These are phyloP conservation scores for Stephania japonica DNA, from an alignment of 164 flowering plant genomes.

Conservation along the genomic window DNA sequence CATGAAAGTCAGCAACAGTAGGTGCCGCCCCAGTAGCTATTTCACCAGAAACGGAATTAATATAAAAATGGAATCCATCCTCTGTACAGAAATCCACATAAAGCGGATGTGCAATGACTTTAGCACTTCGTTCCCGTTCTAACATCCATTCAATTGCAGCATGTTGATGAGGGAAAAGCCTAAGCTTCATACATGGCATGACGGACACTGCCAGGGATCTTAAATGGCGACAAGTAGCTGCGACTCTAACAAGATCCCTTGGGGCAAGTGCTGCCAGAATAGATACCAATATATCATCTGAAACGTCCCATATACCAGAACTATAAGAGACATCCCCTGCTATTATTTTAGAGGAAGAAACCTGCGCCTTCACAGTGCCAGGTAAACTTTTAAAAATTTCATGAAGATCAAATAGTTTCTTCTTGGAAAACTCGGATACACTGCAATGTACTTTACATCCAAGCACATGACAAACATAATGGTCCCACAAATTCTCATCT, in stretches of 20 bases:
- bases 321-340: conserved; percentile 35
- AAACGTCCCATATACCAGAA: conserved; percentile 62
- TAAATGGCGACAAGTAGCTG: conserved; percentile 80
- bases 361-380: conserved; percentile 30
- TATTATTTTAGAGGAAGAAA: conserved; percentile 33
- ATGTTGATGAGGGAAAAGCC: conserved; percentile 88
- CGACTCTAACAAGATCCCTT: conserved; percentile 57
- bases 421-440: conserved; percentile 33
- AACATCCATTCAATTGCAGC: conserved; percentile 98
- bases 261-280: conserved; percentile 49
- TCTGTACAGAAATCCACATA: conserved; percentile 52
- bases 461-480: conserved; percentile 69
- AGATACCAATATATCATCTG: conserved; percentile 68
- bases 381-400: conserved; percentile 85
- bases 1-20: conserved; percentile 69
- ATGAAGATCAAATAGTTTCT: conserved; percentile 68
- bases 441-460: conserved; percentile 57
- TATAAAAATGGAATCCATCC: conserved; percentile 64
- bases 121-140: conserved; percentile 56
- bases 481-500: conserved; percentile 41
- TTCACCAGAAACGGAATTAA: conserved; percentile 72
- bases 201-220: conserved; percentile 59
- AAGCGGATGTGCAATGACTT: conserved; percentile 65
- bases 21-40: conserved; percentile 55
- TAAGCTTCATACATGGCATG: conserved; percentile 89